These are phyloP conservation scores for Salpingoeca rosetta DNA, from an alignment of 78 protist genomes.

Conservation along the genomic window DNA sequence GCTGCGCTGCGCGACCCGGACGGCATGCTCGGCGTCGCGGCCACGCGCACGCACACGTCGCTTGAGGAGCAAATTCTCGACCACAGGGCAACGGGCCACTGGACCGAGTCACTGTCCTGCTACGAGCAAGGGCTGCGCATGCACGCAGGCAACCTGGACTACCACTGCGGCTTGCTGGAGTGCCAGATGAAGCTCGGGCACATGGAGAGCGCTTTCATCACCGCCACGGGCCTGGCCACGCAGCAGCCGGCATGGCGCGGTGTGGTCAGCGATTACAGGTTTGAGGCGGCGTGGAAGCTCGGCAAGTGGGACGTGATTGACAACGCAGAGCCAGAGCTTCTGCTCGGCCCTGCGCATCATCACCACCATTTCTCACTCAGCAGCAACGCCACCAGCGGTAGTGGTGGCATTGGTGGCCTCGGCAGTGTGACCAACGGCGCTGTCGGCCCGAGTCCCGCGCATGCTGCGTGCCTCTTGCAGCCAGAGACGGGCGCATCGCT, in stretches of 20 bases:
- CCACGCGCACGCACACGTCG: background rate
- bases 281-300: slow-evolving; percentile 49
- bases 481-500: no score
- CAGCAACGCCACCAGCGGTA: background rate
- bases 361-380: background rate
- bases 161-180: background rate
- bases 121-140: background rate
- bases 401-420: no score
- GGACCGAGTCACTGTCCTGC: slow-evolving; percentile 9
- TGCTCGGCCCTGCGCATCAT: background rate
- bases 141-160: background rate
- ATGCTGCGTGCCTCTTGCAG: background rate
- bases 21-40: slow-evolving; percentile 11
- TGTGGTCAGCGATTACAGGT: background rate
- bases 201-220: background rate
- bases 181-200: slow-evolving; percentile 35
- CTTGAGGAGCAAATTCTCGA: slow-evolving; percentile 11
- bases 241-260: background rate
- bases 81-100: slow-evolving; percentile 11
- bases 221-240: background rate
- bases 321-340: background rate
- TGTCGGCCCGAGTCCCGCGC: no score
- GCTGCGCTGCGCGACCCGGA: slow-evolving; percentile 9
- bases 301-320: slow-evolving; percentile 27
- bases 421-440: no score